Evolutionary conservation across 768 basidiomycete genomes (phyloP).

Genomic region (Pholiota microspora): DNA sequence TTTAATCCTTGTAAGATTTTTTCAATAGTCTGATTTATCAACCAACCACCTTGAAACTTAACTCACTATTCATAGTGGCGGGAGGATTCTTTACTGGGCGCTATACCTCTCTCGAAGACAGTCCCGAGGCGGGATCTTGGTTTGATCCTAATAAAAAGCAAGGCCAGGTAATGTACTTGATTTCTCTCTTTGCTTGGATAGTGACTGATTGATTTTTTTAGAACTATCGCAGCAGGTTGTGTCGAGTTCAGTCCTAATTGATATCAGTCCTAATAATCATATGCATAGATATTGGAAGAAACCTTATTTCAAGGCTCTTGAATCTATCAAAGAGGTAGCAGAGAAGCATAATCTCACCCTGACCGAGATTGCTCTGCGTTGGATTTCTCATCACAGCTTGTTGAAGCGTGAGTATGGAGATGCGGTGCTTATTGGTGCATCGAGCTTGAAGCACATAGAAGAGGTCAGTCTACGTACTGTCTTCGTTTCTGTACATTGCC

Average conservation of each 20-base stretch:
- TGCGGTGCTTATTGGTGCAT: constrained; percentile 62
- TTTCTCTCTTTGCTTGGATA: neutral
- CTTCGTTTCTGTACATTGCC: neutral
- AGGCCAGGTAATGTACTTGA: constrained; percentile 37
- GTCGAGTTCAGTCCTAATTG: constrained; percentile 9
- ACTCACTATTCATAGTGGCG: constrained; percentile 47
- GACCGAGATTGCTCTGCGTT: constrained; percentile 57
- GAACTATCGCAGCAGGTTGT: constrained; percentile 39
- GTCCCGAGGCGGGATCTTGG: constrained; percentile 49
- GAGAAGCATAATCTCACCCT: constrained; percentile 45
- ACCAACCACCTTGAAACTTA: too few species aligned
- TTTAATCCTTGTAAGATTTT: constrained; percentile 50
- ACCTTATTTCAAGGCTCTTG: constrained; percentile 47
- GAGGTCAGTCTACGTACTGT: constrained; percentile 26
- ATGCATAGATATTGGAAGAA: constrained; percentile 50
- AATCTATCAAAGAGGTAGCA: constrained; percentile 39
- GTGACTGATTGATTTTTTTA: constrained; percentile 6
- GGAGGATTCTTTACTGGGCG: constrained; percentile 63
- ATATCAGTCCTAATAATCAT: neutral
- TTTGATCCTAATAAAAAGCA: constrained; percentile 47
- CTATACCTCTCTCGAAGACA: constrained; percentile 36
- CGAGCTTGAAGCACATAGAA: constrained; percentile 54
- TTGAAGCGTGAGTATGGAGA: constrained; percentile 48
- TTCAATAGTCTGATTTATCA: neutral
- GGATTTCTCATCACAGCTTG: constrained; percentile 57